Evolutionary conservation across 192 early-diverging fungal genomes (phyloP).

Genomic region (Entrophospora sp.): DNA sequence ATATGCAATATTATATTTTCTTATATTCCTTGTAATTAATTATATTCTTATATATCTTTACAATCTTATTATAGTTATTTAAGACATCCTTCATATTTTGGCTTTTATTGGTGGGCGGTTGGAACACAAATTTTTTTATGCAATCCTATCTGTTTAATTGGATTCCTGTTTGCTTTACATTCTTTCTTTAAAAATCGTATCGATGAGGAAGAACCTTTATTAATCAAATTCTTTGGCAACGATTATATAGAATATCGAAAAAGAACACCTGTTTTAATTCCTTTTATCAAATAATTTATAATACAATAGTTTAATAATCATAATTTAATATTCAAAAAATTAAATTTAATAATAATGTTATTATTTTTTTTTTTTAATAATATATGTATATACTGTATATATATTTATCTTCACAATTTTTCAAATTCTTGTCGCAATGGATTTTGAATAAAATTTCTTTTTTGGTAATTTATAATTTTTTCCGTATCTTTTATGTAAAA

Average conservation of each 20-base stretch:
- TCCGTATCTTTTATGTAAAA: no score
- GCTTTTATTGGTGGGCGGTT: conserved; percentile 87
- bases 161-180: conserved; percentile 55
- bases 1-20: background rate
- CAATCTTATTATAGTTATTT: conserved; percentile 42
- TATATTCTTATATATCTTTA: conserved; percentile 5
- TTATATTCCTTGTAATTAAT: conserved; percentile 2
- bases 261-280: conserved; percentile 60
- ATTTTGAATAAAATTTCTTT: no score
- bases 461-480: no score
- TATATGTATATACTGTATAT: no score
- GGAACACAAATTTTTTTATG: conserved; percentile 67
- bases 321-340: no score
- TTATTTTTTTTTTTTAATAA: no score
- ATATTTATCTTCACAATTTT: no score
- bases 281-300: conserved; percentile 49
- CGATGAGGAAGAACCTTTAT: conserved; percentile 62
- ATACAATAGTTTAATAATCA: no score
- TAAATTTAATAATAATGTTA: no score
- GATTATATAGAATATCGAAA: conserved; percentile 63
- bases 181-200: conserved; percentile 77
- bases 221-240: conserved; percentile 75
- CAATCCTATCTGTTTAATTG: conserved; percentile 69
- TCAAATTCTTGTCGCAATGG: no score
- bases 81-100: conserved; percentile 92